phyloP scores from a whole-genome alignment of 768 basidiomycete species.

The Tricholoma sp. region DNA sequence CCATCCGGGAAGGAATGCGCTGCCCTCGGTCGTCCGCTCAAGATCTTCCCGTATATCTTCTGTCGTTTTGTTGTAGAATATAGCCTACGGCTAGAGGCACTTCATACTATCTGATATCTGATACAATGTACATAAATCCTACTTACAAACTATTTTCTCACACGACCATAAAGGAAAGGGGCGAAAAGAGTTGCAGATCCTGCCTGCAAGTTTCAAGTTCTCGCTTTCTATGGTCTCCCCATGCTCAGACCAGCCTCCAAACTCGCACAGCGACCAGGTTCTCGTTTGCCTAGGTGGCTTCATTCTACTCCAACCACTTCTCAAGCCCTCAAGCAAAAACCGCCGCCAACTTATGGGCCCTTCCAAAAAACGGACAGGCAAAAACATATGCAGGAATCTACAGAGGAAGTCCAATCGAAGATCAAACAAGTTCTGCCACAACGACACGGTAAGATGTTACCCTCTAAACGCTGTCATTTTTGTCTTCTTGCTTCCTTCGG shows the following conservation, averaged over 20 bases:
- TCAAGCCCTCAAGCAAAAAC: conserved; percentile 18
- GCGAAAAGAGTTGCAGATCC: neutral
- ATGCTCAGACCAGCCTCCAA: conserved; percentile 18
- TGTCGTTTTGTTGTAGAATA: no score
- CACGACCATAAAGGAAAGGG: neutral
- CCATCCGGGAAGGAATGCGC: neutral
- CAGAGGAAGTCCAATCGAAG: conserved; percentile 1
- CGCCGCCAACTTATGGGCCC: neutral
- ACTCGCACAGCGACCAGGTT: conserved; percentile 17
- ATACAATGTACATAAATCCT: no score
- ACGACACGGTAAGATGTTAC: conserved; percentile 9
- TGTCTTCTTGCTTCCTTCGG: neutral
- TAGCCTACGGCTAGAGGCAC: no score
- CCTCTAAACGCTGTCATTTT: neutral
- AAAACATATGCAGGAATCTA: neutral
- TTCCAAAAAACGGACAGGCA: conserved; percentile 1
- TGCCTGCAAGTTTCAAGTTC: neutral
- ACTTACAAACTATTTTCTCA: neutral
- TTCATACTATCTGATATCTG: no score
- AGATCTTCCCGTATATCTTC: neutral
- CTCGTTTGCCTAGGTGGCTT: conserved; percentile 27
- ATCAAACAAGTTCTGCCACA: conserved; percentile 1
- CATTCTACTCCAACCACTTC: conserved; percentile 18
- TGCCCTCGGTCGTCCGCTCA: neutral
- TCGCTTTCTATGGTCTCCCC: conserved; percentile 15